Base-by-base conservation (phyloP, 129 eudicot genomes). In the Saposhnikovia divaricata region DNA sequence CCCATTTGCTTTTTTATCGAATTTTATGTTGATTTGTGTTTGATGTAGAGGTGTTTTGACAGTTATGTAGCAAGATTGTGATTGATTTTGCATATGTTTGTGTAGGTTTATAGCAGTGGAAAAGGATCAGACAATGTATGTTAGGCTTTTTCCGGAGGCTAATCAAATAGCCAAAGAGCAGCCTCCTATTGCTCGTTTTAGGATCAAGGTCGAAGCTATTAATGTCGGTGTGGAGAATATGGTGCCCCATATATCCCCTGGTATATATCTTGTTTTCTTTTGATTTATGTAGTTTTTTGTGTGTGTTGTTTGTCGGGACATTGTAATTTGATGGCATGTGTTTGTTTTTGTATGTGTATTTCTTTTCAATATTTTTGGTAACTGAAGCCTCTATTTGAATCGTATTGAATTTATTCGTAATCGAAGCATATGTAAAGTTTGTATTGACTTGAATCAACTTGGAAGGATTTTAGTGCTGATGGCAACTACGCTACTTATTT, bases 131-230 rank as follows among this genome's bases (percentile, higher is more conserved):
- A 86, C 85, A 78, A 37, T 90, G 71, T 88, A 86, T 82, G 81
- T 94, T 63, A 86, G 96, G 48, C 80, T 94, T 74, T 90, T 88
- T 74, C 98, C 98, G 1, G 97, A 94, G 73, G 88, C 90, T 2
- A 88, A 92, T 42, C 86, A 89, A 50, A 10, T 85, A 13, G 78
- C 97, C 0, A 91, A 86, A 53, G 98, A 94, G 78, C 96, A 91
- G 72, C 98, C 98, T 53, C 98, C 98, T 45, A 46, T 94, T 51
- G 97, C 98, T 27, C 85, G 87, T 7, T 94, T 94, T 80, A 81
- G 91, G 65, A 70, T 94, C 11, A 83, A 91, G 53, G 93, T 91
- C 19, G 77, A 92, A 77, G 76, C 86, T 71, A 8, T 88, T 31
- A 89, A 88, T 71, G 69, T 83, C 46, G 86, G 82, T 8, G 68